Percentiles rank a stretch among this genome's conserved stretches.
phyloP scores from a whole-genome alignment of 768 basidiomycete genomes.

The Clathrus columnatus region DNA sequence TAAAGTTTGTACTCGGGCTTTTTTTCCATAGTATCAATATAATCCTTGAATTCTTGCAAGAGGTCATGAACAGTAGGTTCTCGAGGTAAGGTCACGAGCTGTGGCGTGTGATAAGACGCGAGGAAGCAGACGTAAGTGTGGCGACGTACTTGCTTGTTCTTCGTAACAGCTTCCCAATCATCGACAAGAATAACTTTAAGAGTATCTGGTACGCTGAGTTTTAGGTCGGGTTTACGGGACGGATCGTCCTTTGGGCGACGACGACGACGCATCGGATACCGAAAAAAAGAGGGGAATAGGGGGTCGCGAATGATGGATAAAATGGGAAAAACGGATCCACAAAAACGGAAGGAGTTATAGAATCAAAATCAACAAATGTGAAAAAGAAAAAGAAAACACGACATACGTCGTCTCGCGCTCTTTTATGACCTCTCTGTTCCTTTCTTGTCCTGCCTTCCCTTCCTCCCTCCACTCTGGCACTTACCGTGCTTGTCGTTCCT shows the following conservation, averaged over 20 bases:
- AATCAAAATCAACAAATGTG: conserved; percentile 4
- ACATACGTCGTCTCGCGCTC: conserved; percentile 65
- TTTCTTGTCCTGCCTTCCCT: conserved; percentile 41
- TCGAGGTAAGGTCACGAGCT: conserved; percentile 83
- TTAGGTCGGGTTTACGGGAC: conserved; percentile 78
- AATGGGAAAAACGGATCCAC: not conserved
- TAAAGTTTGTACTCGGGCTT: conserved; percentile 6
- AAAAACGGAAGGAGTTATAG: not conserved
- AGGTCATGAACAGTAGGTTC: conserved; percentile 69
- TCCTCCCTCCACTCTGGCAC: conserved; percentile 24
- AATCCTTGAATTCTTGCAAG: conserved; percentile 65
- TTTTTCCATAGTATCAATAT: conserved; percentile 36
- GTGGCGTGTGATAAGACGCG: not conserved
- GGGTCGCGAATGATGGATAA: not conserved
- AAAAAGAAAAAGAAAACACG: not conserved
- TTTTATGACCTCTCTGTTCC: conserved; percentile 55
- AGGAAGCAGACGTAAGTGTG: not conserved
- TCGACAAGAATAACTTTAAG: conserved; percentile 87
- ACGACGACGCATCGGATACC: conserved; percentile 13
- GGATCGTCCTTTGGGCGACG: conserved; percentile 53
- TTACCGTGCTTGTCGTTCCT: conserved; percentile 4
- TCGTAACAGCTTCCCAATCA: conserved; percentile 97
- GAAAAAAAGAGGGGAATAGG: not conserved
- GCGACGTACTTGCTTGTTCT: conserved; percentile 70
- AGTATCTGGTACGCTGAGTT: conserved; percentile 80